phyloP scores from a whole-genome alignment of 106 monocot genomes.

The Platanthera guangdongensis region DNA sequence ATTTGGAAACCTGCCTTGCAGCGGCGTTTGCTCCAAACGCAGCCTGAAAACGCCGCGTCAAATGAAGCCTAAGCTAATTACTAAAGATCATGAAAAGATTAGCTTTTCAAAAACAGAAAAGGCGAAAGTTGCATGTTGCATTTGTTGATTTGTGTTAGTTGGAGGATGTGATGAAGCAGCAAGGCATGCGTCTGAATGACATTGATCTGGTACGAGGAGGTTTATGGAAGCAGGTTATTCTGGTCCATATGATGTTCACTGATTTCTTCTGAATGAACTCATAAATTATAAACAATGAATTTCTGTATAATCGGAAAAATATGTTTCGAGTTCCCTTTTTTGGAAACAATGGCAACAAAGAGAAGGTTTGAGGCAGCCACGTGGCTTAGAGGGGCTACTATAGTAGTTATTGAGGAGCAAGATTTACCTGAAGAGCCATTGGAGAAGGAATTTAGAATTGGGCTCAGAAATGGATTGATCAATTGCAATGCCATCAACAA shows the following conservation, averaged over 20 bases:
- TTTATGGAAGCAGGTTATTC: constrained; percentile 60
- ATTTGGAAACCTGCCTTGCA: no score
- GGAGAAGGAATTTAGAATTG: constrained; percentile 74
- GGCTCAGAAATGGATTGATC: constrained; percentile 71
- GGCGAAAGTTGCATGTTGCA: no score
- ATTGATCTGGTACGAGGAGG: constrained; percentile 57
- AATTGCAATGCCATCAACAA: constrained; percentile 90
- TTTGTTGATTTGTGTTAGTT: neutral
- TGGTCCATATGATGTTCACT: neutral
- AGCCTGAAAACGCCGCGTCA: no score
- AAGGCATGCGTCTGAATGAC: constrained; percentile 30
- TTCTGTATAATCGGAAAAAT: neutral
- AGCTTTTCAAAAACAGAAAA: no score
- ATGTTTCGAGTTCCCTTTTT: neutral
- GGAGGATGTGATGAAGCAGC: constrained; percentile 56
- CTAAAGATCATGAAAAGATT: no score
- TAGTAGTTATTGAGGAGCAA: constrained; percentile 41
- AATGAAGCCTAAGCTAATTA: no score
- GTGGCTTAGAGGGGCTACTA: constrained; percentile 64
- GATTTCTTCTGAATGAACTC: neutral
- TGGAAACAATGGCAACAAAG: constrained; percentile 30
- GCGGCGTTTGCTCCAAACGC: no score
- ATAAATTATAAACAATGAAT: neutral
- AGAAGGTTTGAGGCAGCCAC: constrained; percentile 74
- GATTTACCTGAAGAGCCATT: constrained; percentile 84